phyloP scores from a whole-genome alignment of 2,329 filamentous ascomycete species.

The Aspergillus awamori region DNA sequence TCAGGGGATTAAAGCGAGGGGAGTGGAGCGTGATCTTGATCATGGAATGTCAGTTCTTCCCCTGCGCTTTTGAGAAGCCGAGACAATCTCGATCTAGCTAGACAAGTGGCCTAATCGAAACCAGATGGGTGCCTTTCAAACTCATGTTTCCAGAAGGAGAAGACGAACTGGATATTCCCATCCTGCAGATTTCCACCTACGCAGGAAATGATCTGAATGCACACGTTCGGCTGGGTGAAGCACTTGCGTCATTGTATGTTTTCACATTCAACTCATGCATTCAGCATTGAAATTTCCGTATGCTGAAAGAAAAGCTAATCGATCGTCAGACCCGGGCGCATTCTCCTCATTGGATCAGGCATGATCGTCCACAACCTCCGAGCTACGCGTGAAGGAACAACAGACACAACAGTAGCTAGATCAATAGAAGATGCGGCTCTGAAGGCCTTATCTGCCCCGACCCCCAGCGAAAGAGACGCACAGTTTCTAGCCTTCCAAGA shows the following conservation, averaged over 20 bases:
- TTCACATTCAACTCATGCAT: no score
- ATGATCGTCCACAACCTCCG: slow-evolving; percentile 7
- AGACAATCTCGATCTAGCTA: no score
- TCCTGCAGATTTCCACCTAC: not conserved
- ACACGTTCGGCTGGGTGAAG: not conserved
- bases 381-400: not conserved
- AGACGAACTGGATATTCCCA: not conserved
- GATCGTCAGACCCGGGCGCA: not conserved
- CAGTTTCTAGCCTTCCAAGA: not conserved
- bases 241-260: slow-evolving; percentile 1
- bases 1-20: not conserved
- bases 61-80: no score
- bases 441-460: not conserved
- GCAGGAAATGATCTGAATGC: not conserved
- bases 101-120: not conserved
- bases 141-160: slow-evolving; percentile 7
- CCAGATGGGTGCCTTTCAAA: slow-evolving; percentile 5
- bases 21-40: slow-evolving; percentile 1
- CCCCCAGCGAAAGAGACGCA: not conserved
- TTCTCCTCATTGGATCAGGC: not conserved
- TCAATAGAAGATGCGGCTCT: not conserved
- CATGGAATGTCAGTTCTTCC: slow-evolving; percentile 1
- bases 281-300: no score
- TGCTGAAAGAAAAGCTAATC: not conserved
- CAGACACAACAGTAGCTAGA: not conserved